These are phyloP conservation scores for Epipyxis sp. DNA, from an alignment of 108 stramenopile genomes.

Conservation along the genomic window DNA sequence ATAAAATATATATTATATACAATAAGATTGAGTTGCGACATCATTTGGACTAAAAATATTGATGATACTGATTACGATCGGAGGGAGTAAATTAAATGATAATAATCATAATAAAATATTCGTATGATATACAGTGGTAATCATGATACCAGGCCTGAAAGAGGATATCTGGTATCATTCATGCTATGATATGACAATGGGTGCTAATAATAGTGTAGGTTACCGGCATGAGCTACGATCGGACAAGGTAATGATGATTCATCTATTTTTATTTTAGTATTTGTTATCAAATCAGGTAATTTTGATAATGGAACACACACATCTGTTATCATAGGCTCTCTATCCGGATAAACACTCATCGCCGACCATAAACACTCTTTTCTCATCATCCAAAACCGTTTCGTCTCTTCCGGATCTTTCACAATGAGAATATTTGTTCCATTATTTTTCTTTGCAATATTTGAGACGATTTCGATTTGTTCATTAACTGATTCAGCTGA, in stretches of 20 bases:
- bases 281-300: slow-evolving; percentile 72
- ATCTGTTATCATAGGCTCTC: slow-evolving; percentile 49
- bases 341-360: slow-evolving; percentile 42
- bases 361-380: slow-evolving; percentile 52
- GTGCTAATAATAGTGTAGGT: too few species aligned
- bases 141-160: too few species aligned
- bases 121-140: too few species aligned
- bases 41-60: too few species aligned
- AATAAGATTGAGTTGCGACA: too few species aligned
- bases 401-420: slow-evolving; percentile 15
- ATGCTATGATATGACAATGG: too few species aligned
- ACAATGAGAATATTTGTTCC: background rate
- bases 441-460: slow-evolving; percentile 15
- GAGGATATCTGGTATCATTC: too few species aligned
- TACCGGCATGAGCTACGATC: background rate
- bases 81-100: too few species aligned
- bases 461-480: slow-evolving; percentile 17
- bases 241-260: background rate
- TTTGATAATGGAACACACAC: slow-evolving; percentile 84
- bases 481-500: slow-evolving; percentile 1
- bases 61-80: too few species aligned
- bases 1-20: too few species aligned
- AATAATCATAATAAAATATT: too few species aligned
- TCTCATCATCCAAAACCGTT: slow-evolving; percentile 44
- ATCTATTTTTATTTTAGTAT: slow-evolving; percentile 64